Conservation (phyloP, 371 early-diverging fungal genomes). For the Paraphysoderma sedebokerense region DNA sequence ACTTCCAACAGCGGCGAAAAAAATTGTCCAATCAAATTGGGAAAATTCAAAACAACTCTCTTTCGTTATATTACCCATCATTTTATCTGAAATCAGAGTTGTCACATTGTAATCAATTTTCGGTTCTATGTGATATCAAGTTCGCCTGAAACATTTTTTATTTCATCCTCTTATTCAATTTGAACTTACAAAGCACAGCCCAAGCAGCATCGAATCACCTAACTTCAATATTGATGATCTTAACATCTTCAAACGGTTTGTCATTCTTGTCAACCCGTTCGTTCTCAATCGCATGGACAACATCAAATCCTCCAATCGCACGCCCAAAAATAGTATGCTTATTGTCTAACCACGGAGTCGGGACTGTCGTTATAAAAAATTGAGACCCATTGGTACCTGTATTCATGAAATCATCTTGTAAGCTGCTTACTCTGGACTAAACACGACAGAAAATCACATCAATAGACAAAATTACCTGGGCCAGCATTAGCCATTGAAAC, state of each 20-base stretch:
- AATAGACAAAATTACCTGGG: constrained; percentile 17
- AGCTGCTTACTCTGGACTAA: not conserved
- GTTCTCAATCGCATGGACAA: constrained; percentile 73
- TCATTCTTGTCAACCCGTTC: constrained; percentile 55
- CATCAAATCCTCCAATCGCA: constrained; percentile 86
- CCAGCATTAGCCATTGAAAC: constrained; percentile 98
- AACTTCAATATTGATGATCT: constrained; percentile 47
- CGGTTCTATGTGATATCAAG: too few species aligned
- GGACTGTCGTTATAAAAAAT: constrained; percentile 94
- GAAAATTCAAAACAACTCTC: too few species aligned
- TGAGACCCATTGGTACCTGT: constrained; percentile 79
- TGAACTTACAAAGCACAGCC: too few species aligned
- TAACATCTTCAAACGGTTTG: constrained; percentile 56
- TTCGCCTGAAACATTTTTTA: too few species aligned
- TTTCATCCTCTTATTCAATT: too few species aligned
- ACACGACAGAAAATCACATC: not conserved
- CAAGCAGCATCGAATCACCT: too few species aligned
- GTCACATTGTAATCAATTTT: too few species aligned
- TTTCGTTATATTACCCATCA: too few species aligned
- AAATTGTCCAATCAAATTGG: too few species aligned
- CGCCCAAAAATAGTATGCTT: constrained; percentile 96
- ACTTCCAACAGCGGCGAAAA: too few species aligned
- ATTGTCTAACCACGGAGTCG: constrained; percentile 82
- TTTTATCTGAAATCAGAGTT: too few species aligned
- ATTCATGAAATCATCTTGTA: not conserved